Conservation (phyloP, 1,139 yeast species). For the Candida sojae region DNA sequence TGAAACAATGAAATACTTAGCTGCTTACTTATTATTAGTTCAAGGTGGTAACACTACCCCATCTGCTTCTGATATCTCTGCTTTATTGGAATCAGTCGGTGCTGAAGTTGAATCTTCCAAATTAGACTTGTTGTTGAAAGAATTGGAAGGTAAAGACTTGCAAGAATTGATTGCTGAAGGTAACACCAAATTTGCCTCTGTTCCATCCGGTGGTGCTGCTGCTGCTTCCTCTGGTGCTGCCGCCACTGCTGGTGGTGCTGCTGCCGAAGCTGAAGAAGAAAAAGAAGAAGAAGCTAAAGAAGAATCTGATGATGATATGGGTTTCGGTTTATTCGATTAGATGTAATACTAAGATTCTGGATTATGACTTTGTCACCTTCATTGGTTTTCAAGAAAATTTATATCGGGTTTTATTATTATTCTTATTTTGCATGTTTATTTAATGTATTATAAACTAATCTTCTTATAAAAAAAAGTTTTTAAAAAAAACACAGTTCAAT, state of each 20-base stretch:
- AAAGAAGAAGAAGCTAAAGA: conserved; percentile 30
- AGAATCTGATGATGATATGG: conserved; percentile 75
- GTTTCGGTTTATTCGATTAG: conserved; percentile 89
- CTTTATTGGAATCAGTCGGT: conserved; percentile 75
- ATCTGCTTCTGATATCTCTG: conserved; percentile 70
- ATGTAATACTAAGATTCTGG: conserved; percentile 6
- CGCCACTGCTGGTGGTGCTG: conserved; percentile 42
- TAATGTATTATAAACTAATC: conserved; percentile 8
- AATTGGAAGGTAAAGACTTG: conserved; percentile 77
- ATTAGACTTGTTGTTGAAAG: conserved; percentile 63
- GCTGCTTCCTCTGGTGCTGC: conserved; percentile 55
- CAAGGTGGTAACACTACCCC: conserved; percentile 85
- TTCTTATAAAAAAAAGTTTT: neutral
- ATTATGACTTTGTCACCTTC: conserved; percentile 2
- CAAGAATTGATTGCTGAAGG: conserved; percentile 79
- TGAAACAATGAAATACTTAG: conserved; percentile 71
- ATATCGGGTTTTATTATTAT: neutral
- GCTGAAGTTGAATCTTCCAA: conserved; percentile 78
- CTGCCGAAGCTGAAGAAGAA: conserved; percentile 39
- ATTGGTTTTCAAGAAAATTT: conserved; percentile 1
- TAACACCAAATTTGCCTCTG: conserved; percentile 78
- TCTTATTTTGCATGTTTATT: conserved; percentile 7
- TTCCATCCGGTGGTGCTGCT: conserved; percentile 85
- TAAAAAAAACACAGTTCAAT: neutral
- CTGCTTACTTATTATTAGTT: conserved; percentile 86